These are phyloP conservation scores for Lagerstroemia speciosa DNA, from an alignment of 345 rosid species.

Conservation along the genomic window DNA sequence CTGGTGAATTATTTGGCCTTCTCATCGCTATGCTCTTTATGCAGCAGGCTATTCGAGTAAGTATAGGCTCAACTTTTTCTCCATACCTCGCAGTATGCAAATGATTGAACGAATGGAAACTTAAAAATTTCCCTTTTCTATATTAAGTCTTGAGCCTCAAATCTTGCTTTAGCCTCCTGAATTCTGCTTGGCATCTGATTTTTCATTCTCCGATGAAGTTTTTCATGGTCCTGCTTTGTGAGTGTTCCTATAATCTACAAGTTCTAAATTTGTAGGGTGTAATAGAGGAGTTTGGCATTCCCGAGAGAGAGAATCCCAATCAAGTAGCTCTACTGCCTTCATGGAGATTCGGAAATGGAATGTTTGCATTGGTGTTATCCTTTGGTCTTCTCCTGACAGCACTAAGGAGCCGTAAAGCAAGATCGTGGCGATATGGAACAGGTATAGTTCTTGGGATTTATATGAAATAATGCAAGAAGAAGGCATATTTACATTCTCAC, in stretches of 20 bases:
- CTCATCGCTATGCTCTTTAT: conserved; percentile 60
- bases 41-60: conserved; percentile 59
- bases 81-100: not conserved
- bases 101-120: too few species aligned
- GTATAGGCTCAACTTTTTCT: conserved; percentile 7
- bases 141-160: too few species aligned
- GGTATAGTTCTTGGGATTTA: conserved; percentile 20
- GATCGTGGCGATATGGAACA: conserved; percentile 52
- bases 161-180: not conserved
- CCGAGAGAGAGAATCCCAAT: conserved; percentile 39
- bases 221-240: not conserved
- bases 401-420: conserved; percentile 52
- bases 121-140: too few species aligned
- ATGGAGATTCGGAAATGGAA: conserved; percentile 59
- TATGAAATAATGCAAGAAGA: conserved; percentile 2
- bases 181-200: not conserved
- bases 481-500: not conserved
- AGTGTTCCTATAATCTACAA: not conserved
- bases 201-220: not conserved
- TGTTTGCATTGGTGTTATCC: conserved; percentile 53
- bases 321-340: conserved; percentile 32
- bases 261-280: conserved; percentile 32
- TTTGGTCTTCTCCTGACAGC: conserved; percentile 54
- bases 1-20: conserved; percentile 60
- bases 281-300: conserved; percentile 49